Evolutionary conservation across 2,329 filamentous ascomycete species (phyloP), one percentile per base, ranked within the genome.

Genomic region (Penicillium frequentans): DNA sequence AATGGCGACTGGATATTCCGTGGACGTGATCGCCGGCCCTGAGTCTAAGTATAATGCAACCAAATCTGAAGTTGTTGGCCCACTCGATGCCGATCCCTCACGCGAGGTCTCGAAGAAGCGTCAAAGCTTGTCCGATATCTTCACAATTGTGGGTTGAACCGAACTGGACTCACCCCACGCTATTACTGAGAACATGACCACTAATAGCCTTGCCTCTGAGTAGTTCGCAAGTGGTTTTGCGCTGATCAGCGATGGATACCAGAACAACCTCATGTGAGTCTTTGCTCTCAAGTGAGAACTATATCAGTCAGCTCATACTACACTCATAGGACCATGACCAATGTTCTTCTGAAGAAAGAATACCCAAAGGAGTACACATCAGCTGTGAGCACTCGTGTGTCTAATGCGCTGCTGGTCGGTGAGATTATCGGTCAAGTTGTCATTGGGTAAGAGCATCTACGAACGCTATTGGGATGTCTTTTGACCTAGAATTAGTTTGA

Each of bases 221-320:
- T 54, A 70, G 68, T 68, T 68, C 29, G 66, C 67, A 21, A 63
- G 64, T n/a, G 68, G 68, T 24, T 68, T 69, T 47, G 68, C 67
- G 27, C 54, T 70, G 35, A 67, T 70, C 51, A 68, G 66, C 7
- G 68, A 70, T 66, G 68, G 68, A 47, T 70, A 69, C 43, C 68
- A 70, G 43, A 70, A 70, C 44, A 70, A 69, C 43, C 27, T 70
- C 23, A 70, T 69, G 66, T 68, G 33, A 51, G 56, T 46, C 31
- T 50, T 9, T 47, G 3, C 23, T 42, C 39, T 42, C 35, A n/a
- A 42, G 10, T 23, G n/a, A 42, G 2, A 2, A 23, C 19, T 23
- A 5, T 13, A 14, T 7, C 39, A 23, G 19, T 23, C 19, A 19
- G 23, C 48, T 50, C 2, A 50, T 3, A 26, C 10, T 27, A 24